Percentiles rank a stretch among this genome's conserved stretches.
These are phyloP conservation scores for Trichophyton verrucosum DNA, from an alignment of 2,329 filamentous ascomycete genomes.

Conservation along the genomic window DNA sequence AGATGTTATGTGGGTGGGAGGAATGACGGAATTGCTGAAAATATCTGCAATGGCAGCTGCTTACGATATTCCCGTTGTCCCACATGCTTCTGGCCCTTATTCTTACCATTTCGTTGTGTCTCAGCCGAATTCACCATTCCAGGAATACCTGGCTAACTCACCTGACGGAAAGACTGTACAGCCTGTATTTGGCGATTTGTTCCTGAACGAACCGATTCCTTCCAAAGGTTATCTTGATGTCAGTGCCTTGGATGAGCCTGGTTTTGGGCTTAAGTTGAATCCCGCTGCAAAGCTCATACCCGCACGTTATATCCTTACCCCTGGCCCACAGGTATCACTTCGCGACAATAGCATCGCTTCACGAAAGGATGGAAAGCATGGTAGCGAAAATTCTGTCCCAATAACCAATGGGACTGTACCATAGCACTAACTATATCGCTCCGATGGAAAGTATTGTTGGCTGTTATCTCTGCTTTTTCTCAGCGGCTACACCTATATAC, in stretches of 20 bases:
- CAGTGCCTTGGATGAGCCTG: constrained; percentile 71
- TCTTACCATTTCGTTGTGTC: constrained; percentile 94
- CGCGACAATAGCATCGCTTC: background rate
- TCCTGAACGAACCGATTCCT: constrained; percentile 81
- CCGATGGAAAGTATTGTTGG: too few relatives aligned
- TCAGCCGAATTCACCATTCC: constrained; percentile 85
- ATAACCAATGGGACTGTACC: background rate
- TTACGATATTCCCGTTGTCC: constrained; percentile 88
- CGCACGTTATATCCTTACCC: constrained; percentile 58
- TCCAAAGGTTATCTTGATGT: constrained; percentile 69
- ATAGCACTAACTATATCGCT: background rate
- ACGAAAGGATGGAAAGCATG: background rate
- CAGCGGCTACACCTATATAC: too few relatives aligned
- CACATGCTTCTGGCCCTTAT: constrained; percentile 88
- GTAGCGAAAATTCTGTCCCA: background rate
- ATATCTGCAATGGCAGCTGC: constrained; percentile 79
- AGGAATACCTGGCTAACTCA: constrained; percentile 90
- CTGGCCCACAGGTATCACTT: constrained; percentile 35
- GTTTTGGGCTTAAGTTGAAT: constrained; percentile 80
- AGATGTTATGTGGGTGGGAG: constrained; percentile 95
- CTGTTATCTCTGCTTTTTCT: too few relatives aligned
- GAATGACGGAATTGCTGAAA: constrained; percentile 81
- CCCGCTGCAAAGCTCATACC: constrained; percentile 68
- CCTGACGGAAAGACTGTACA: constrained; percentile 79
- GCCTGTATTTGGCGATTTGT: constrained; percentile 85